Conservation (phyloP, 257 asterid species). For the Hygrophila difformis region DNA sequence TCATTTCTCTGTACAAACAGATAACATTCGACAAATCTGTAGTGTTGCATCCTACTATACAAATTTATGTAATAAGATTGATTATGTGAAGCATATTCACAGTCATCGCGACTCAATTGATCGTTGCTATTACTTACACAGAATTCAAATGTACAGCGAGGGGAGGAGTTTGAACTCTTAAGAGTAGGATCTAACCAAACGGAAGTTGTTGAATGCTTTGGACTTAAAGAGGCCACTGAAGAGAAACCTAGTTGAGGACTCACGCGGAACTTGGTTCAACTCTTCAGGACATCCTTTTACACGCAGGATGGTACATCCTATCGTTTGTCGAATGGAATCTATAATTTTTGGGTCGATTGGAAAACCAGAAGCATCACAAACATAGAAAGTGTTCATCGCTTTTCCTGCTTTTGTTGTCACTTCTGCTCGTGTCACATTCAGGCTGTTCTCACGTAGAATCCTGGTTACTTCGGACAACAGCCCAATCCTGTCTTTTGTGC, state of each 20-base stretch:
- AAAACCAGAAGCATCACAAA: constrained; percentile 78
- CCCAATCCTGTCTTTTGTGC: constrained; percentile 84
- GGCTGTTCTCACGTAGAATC: constrained; percentile 83
- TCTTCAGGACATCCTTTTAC: constrained; percentile 71
- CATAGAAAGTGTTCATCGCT: constrained; percentile 84
- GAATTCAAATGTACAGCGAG: background rate
- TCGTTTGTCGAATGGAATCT: constrained; percentile 72
- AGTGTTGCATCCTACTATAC: background rate
- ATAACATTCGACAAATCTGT: background rate
- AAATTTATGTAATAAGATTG: background rate
- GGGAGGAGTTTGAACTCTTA: constrained; percentile 10
- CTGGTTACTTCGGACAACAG: constrained; percentile 82
- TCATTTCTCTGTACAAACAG: no score
- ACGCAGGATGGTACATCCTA: constrained; percentile 77
- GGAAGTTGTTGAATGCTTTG: constrained; percentile 60
- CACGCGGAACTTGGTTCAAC: constrained; percentile 42
- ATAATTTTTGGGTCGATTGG: constrained; percentile 84
- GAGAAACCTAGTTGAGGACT: constrained; percentile 67
- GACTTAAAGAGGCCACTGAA: constrained; percentile 78
- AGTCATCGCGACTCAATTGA: no score
- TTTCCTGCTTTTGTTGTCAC: constrained; percentile 84
- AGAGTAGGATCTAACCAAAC: constrained; percentile 52
- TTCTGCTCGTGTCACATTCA: constrained; percentile 82
- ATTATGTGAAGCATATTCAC: background rate
- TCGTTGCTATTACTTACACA: no score